phyloP scores from a whole-genome alignment of 2,329 filamentous ascomycete species.

The Fusarium guadeloupense region DNA sequence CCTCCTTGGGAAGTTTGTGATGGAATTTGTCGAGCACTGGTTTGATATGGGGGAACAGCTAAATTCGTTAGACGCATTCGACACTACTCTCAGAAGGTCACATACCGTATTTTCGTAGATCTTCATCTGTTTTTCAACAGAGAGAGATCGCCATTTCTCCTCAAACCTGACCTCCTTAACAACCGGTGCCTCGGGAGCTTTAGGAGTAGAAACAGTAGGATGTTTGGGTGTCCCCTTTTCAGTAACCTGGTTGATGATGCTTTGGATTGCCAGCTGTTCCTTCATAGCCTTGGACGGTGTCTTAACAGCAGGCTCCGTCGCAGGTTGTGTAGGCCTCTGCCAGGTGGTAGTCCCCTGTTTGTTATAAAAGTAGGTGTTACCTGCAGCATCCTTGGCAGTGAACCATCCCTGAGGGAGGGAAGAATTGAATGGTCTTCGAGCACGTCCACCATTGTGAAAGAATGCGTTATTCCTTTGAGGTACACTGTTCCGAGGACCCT shows the following conservation, averaged over 20 bases:
- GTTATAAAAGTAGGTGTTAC: constrained; percentile 87
- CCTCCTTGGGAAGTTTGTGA: constrained; percentile 84
- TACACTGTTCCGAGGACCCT: constrained; percentile 68
- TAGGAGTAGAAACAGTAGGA: constrained; percentile 70
- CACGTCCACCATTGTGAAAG: constrained; percentile 57
- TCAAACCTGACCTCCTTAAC: constrained; percentile 67
- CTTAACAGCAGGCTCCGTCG: constrained; percentile 70
- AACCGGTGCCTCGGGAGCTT: constrained; percentile 63
- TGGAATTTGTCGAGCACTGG: constrained; percentile 88
- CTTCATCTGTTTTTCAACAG: constrained; percentile 90
- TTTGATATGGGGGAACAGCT: constrained; percentile 88
- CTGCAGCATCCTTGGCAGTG: constrained; percentile 73
- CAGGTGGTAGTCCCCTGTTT: constrained; percentile 81
- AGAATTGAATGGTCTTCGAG: constrained; percentile 64
- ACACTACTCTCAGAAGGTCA: constrained; percentile 16
- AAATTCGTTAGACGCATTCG: constrained; percentile 14
- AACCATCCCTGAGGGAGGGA: constrained; percentile 88
- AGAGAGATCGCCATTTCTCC: constrained; percentile 75
- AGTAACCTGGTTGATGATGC: constrained; percentile 85
- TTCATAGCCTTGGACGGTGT: constrained; percentile 69
- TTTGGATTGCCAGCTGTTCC: constrained; percentile 79
- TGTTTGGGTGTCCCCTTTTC: constrained; percentile 67
- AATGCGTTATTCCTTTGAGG: constrained; percentile 63
- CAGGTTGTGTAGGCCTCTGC: constrained; percentile 77
- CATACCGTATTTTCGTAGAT: constrained; percentile 92